phyloP scores from a whole-genome alignment of 768 basidiomycete genomes.

The Asterophora parasitica region DNA sequence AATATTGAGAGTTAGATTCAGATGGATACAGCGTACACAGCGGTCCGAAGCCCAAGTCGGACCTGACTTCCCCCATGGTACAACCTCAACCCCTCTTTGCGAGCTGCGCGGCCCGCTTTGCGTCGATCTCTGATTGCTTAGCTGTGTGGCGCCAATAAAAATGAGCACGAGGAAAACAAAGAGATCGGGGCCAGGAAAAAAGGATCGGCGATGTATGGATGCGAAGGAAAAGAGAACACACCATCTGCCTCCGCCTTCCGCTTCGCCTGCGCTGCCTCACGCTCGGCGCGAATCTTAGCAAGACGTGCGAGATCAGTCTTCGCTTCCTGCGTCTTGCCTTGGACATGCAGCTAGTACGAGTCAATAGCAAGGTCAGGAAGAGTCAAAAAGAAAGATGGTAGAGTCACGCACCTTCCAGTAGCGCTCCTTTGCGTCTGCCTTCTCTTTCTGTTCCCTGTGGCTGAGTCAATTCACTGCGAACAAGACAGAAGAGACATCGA shows the following conservation, averaged over 20 bases:
- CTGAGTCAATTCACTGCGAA: not conserved
- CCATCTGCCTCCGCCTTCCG: conserved; percentile 87
- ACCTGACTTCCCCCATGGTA: too few species aligned
- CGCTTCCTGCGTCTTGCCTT: conserved; percentile 89
- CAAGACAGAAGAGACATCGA: not conserved
- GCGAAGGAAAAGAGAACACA: conserved; percentile 25
- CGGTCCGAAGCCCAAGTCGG: too few species aligned
- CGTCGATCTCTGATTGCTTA: too few species aligned
- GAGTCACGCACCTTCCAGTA: conserved; percentile 69
- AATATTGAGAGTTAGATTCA: too few species aligned
- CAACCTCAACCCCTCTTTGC: too few species aligned
- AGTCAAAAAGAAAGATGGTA: not conserved
- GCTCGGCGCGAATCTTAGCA: conserved; percentile 79
- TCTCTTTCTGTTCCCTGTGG: conserved; percentile 84
- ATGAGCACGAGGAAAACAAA: too few species aligned
- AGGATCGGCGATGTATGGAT: not conserved
- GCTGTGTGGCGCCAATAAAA: too few species aligned
- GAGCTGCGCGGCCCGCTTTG: too few species aligned
- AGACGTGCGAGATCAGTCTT: conserved; percentile 85
- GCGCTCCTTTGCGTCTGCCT: conserved; percentile 79
- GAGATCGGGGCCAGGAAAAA: too few species aligned
- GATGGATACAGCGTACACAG: too few species aligned
- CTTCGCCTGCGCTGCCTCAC: conserved; percentile 84
- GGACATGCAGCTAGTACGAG: conserved; percentile 50
- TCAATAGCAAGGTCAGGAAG: not conserved